These are phyloP conservation scores for Calycina herbarum DNA, from an alignment of 2,329 filamentous ascomycete genomes.

Conservation along the genomic window DNA sequence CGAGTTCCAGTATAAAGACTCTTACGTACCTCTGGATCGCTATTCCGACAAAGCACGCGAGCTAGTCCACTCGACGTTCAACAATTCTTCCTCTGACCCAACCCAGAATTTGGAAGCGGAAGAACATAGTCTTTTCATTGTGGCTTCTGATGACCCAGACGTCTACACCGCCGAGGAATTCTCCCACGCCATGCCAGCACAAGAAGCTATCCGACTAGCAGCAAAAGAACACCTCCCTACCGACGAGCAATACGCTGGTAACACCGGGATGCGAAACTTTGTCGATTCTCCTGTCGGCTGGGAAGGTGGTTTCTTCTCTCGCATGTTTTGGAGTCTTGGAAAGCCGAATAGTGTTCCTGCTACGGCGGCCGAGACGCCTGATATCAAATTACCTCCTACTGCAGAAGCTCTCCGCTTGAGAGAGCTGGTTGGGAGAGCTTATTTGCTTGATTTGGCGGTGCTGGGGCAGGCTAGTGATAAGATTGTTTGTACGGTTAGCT, in stretches of 20 bases:
- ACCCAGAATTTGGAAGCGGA: slow-evolving; percentile 41
- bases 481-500: slow-evolving; percentile 75
- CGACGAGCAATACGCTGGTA: slow-evolving; percentile 28
- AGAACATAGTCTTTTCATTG: slow-evolving; percentile 51
- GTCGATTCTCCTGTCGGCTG: slow-evolving; percentile 78
- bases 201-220: slow-evolving; percentile 75
- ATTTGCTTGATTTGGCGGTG: slow-evolving; percentile 77
- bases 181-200: slow-evolving; percentile 57
- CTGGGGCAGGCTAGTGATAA: slow-evolving; percentile 66
- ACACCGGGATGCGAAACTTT: slow-evolving; percentile 59
- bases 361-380: slow-evolving; percentile 37
- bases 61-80: slow-evolving; percentile 53
- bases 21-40: slow-evolving; percentile 73
- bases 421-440: slow-evolving; percentile 75
- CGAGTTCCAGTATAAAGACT: slow-evolving; percentile 73
- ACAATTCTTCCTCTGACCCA: slow-evolving; percentile 38
- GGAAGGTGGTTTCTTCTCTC: slow-evolving; percentile 84
- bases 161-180: slow-evolving; percentile 70
- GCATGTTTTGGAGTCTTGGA: slow-evolving; percentile 78
- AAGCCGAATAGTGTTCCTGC: slow-evolving; percentile 41
- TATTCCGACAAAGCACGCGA: slow-evolving; percentile 63
- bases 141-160: slow-evolving; percentile 81
- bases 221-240: slow-evolving; percentile 55
- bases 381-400: slow-evolving; percentile 39
- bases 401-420: slow-evolving; percentile 63